Evolutionary conservation across 495 filamentous ascomycete genomes (phyloP), one percentile per base, ranked within the genome.

Genomic region (Aspergillus affinis): DNA sequence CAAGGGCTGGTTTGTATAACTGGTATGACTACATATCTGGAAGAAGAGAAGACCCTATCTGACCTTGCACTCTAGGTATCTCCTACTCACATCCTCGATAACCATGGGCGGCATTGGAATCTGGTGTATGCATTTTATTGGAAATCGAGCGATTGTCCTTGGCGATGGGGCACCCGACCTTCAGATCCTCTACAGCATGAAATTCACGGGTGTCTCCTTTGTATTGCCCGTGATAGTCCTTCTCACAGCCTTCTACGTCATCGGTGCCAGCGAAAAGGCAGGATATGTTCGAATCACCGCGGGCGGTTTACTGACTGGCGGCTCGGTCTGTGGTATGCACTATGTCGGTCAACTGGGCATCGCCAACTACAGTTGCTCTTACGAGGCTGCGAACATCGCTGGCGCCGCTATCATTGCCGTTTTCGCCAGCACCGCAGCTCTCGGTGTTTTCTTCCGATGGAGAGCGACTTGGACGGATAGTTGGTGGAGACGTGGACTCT

Each of bases 281-380:
- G 81, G 76, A 30, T 81, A 83, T 69, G 62, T 81, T 67, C 83
- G 86, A 12, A 81, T 90, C 17, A 48, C 75, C n/a, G 61, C 81
- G 0, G 87, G 86, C 26, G 91, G 92, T 0, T 58, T 83, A 5
- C 72, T 92, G 47, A 86, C 88, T 0, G 92, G 92, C 7, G 73
- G 83, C 3, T 84, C 89, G 19, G 86, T 95, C 55, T 89, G 88
- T 56, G 93, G 88, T 5, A 96, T 96, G 93, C 90, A 96, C 69
- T 97, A 96, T 64, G 75, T 95, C 48, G 91, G 91, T 26, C 90
- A 95, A 66, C 81, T 88, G 13, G 90, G 92, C 36, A 92, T 94
- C 63, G 75, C 78, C 15, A 94, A 96, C 69, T 97, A 96, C 66
- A 62, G 64, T 7, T 84, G 86, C 64, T 61, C 66, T 12, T 92